phyloP scores from a whole-genome alignment of 257 asterid genomes.

The Lavandula angustifolia region DNA sequence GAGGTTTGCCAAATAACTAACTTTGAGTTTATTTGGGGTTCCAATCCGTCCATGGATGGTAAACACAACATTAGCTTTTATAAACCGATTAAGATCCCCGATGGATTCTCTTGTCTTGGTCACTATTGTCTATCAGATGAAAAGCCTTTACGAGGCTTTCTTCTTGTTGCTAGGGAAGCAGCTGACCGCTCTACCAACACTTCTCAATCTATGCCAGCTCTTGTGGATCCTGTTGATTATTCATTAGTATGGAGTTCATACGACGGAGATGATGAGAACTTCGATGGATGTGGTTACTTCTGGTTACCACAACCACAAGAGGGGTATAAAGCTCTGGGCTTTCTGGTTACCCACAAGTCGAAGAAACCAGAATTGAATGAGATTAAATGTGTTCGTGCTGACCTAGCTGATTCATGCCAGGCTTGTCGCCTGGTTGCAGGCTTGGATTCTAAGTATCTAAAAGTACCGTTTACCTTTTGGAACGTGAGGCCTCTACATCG shows the following conservation, averaged over 20 bases:
- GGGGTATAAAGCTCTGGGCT: slow-evolving; percentile 80
- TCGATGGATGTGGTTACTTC: slow-evolving; percentile 54
- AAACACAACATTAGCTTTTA: slow-evolving; percentile 69
- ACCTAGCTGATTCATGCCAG: slow-evolving; percentile 73
- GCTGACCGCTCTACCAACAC: slow-evolving; percentile 19
- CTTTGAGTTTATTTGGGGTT: slow-evolving; percentile 68
- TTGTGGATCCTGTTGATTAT: slow-evolving; percentile 63
- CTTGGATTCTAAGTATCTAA: slow-evolving; percentile 44
- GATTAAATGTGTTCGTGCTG: slow-evolving; percentile 73
- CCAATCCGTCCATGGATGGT: slow-evolving; percentile 49
- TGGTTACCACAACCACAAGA: slow-evolving; percentile 81
- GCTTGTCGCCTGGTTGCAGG: slow-evolving; percentile 42
- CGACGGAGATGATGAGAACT: slow-evolving; percentile 50
- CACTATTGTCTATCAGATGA: slow-evolving; percentile 73
- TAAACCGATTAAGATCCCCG: slow-evolving; percentile 64
- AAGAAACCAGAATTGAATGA: slow-evolving; percentile 61
- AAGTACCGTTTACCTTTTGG: slow-evolving; percentile 54
- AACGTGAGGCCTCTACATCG: slow-evolving; percentile 64
- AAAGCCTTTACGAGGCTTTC: slow-evolving; percentile 72
- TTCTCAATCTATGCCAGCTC: slow-evolving; percentile 47
- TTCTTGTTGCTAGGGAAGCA: slow-evolving; percentile 70
- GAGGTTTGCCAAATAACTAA: slow-evolving; percentile 66
- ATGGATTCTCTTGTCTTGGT: slow-evolving; percentile 74
- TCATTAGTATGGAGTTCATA: slow-evolving; percentile 70
- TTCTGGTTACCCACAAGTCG: slow-evolving; percentile 60